A percentile compares a stretch with the other conserved stretches of the same genome.
Evolutionary conservation across 345 rosid species (phyloP).

Genomic region (Lumnitzera littorea): DNA sequence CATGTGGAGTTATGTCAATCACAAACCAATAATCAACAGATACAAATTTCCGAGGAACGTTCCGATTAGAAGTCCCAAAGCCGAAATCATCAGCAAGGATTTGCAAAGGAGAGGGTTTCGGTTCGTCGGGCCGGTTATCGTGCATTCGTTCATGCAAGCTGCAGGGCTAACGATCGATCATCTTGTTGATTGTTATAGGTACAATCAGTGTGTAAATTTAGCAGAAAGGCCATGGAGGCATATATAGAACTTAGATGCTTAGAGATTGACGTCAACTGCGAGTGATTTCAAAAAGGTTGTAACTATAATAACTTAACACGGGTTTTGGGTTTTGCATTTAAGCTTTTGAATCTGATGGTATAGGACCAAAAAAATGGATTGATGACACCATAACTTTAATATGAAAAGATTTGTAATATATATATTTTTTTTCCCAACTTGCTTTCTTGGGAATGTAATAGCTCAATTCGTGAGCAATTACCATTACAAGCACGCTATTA

Average conservation of each 20-base stretch:
- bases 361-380: too few relatives aligned
- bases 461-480: too few relatives aligned
- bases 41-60: conserved; percentile 74
- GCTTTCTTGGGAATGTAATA: too few relatives aligned
- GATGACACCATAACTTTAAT: too few relatives aligned
- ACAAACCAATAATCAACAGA: conserved; percentile 63
- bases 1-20: conserved; percentile 82
- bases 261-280: too few relatives aligned
- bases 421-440: too few relatives aligned
- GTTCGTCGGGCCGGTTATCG: conserved; percentile 88
- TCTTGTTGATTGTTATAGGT: conserved; percentile 76
- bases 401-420: too few relatives aligned
- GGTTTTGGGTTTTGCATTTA: too few relatives aligned
- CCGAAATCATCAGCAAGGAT: conserved; percentile 80
- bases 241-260: conserved; percentile 19
- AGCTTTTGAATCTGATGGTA: too few relatives aligned
- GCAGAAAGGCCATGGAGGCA: conserved; percentile 96
- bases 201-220: conserved; percentile 62
- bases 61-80: conserved; percentile 77
- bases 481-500: too few relatives aligned
- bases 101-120: conserved; percentile 75
- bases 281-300: too few relatives aligned
- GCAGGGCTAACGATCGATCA: conserved; percentile 90
- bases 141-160: conserved; percentile 90
- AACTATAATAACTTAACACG: too few relatives aligned